A percentile compares a stretch with the other conserved stretches of the same genome.
Evolutionary conservation across 805 yeast species (phyloP).

Genomic region (Ogataea siamensis): DNA sequence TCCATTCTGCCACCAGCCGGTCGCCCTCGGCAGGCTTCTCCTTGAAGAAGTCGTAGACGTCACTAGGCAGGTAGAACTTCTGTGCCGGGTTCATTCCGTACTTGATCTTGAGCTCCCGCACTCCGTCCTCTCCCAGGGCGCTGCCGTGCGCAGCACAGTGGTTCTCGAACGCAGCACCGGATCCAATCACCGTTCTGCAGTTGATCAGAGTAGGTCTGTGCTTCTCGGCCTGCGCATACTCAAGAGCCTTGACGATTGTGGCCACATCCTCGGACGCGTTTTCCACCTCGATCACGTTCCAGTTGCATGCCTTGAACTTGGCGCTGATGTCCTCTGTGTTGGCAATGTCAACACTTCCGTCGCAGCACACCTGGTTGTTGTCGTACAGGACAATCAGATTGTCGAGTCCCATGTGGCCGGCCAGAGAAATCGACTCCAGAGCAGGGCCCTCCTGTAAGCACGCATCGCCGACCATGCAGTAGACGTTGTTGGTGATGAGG

Average conservation of each 20-base stretch:
- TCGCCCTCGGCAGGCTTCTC: constrained; percentile 60
- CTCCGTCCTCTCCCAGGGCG: constrained; percentile 90
- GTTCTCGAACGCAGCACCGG: constrained; percentile 82
- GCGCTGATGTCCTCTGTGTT: constrained; percentile 89
- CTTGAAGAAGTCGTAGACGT: constrained; percentile 71
- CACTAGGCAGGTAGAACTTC: constrained; percentile 75
- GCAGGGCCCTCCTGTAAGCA: constrained; percentile 98
- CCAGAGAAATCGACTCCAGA: constrained; percentile 88
- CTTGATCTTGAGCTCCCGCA: constrained; percentile 76
- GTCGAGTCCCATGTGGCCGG: constrained; percentile 92
- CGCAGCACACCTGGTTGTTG: constrained; percentile 95
- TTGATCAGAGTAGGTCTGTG: constrained; percentile 76
- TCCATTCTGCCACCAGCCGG: constrained; percentile 73
- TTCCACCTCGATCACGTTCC: constrained; percentile 78
- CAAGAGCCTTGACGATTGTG: constrained; percentile 61
- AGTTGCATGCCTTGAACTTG: constrained; percentile 90
- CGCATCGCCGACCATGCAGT: constrained; percentile 90
- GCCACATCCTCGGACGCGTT: constrained; percentile 79
- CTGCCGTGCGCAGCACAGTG: constrained; percentile 94
- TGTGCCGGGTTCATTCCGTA: constrained; percentile 88
- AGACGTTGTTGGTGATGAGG: constrained; percentile 73
- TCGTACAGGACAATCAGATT: constrained; percentile 94
- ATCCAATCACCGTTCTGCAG: constrained; percentile 89
- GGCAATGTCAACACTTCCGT: constrained; percentile 85
- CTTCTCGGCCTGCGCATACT: constrained; percentile 32